These are phyloP conservation scores for Puya raimondii DNA, from an alignment of 176 grass and related monocot species.

Conservation along the genomic window DNA sequence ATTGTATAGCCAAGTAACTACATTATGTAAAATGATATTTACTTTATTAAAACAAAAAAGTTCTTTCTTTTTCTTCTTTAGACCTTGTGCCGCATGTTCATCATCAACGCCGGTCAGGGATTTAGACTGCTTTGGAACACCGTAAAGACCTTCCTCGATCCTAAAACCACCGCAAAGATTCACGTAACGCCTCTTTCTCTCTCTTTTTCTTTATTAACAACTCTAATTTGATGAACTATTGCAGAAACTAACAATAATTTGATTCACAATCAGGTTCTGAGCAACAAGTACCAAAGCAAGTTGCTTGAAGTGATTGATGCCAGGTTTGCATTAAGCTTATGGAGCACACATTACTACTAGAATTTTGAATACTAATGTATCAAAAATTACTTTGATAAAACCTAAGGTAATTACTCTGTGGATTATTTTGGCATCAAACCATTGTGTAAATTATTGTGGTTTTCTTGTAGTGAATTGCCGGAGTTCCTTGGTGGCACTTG, in stretches of 20 bases:
- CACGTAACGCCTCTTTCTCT: conserved; percentile 37
- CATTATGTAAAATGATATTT: not conserved
- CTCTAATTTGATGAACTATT: not conserved
- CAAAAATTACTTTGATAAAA: not conserved
- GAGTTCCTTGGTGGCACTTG: conserved; percentile 91
- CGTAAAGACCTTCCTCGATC: conserved; percentile 91
- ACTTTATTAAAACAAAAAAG: not conserved
- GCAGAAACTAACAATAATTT: not conserved
- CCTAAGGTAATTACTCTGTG: not conserved
- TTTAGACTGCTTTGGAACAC: conserved; percentile 98
- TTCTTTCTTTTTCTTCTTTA: conserved; percentile 18
- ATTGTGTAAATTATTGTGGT: not conserved
- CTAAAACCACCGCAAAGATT: conserved; percentile 92
- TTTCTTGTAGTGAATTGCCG: conserved; percentile 57
- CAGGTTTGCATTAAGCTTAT: conserved; percentile 30
- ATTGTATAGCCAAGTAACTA: not conserved
- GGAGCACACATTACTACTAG: no score
- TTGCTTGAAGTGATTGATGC: conserved; percentile 90
- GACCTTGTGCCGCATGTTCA: conserved; percentile 98
- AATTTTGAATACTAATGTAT: no score
- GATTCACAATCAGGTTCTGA: conserved; percentile 45
- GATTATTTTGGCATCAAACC: no score
- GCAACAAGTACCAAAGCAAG: conserved; percentile 95
- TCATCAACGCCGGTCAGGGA: conserved; percentile 87
- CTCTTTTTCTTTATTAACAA: not conserved